Evolutionary conservation across 2,329 filamentous ascomycete genomes (phyloP).

Genomic region (Lasiodiplodia theobromae): DNA sequence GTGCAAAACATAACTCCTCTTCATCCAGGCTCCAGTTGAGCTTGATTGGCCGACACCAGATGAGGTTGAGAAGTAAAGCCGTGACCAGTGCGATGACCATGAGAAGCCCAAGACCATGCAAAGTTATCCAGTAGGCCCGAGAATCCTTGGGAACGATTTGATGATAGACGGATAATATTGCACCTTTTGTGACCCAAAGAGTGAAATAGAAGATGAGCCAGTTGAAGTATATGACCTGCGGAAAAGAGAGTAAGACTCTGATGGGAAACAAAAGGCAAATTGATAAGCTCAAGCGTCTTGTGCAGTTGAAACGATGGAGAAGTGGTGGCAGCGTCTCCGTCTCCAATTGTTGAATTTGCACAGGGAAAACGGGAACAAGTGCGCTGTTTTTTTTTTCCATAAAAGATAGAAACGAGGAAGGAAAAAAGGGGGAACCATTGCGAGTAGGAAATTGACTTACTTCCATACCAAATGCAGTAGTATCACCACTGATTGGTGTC

Average conservation of each 20-base stretch:
- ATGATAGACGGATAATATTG: slow-evolving; percentile 13
- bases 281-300: too few relatives aligned
- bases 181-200: slow-evolving; percentile 1
- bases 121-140: neutral
- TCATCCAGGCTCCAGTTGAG: neutral
- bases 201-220: slow-evolving; percentile 15
- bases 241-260: neutral
- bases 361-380: too few relatives aligned
- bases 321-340: too few relatives aligned
- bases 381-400: too few relatives aligned
- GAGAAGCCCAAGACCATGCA: neutral
- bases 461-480: neutral
- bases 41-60: slow-evolving; percentile 10
- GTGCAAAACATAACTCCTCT: neutral
- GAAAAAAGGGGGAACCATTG: neutral
- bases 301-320: too few relatives aligned
- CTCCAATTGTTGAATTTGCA: too few relatives aligned
- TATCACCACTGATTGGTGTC: neutral
- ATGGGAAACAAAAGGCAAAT: neutral
- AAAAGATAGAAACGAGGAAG: too few relatives aligned
- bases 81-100: neutral
- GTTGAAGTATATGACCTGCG: slow-evolving; percentile 1
- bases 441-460: neutral
- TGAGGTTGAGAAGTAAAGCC: neutral
- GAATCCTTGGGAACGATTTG: slow-evolving; percentile 4